Base-by-base conservation (phyloP, 1,139 yeast genomes). In the Protomyces inouyei region DNA sequence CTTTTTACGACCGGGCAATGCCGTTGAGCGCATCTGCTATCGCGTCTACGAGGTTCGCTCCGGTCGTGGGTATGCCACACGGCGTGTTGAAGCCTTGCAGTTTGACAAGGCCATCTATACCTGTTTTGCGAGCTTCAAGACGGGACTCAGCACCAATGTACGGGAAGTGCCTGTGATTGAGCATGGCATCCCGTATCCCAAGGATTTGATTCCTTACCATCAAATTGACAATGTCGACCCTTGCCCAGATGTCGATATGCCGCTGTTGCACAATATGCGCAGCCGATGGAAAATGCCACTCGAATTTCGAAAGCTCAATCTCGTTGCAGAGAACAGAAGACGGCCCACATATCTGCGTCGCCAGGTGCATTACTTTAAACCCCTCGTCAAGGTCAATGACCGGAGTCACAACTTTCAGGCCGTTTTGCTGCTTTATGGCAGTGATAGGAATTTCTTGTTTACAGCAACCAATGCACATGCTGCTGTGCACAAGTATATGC, bases 101-200 rank as follows among this genome's bases (percentile, higher is more conserved):
- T 59, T 59, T 35, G 63, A 59, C 52, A 59, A 59, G 45, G 57
- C 54, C 63, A 59, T 59, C 45, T 59, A 59, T 32, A 59, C 63
- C n/a, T 59, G 57, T 16, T 59, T 59, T 52, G 63, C 63, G 16
- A 59, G 54, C 46, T 59, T 59, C 53, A 59, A 59, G 36, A 28
- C 32, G 16, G 57, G 46, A 43, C 45, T 59, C 21, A 48, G 57
- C 16, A 38, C 55, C 10, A 43, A 16, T n/a, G 37, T 40, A 3
- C 52, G 54, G 6, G 63, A 59, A 32, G 48, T 9, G 48, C 52
- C 53, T 6, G 54, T 48, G 36, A 59, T 59, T 10, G n/a, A 45
- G 45, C 63, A 59, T 38, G 63, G 63, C 21, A 52, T 59, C n/a
- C 63, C 63, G 46, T 52, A 38, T 3, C 63, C 63, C 18, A 40